Conservation (phyloP, 768 basidiomycete species). For the Phylloporus arenicola region DNA sequence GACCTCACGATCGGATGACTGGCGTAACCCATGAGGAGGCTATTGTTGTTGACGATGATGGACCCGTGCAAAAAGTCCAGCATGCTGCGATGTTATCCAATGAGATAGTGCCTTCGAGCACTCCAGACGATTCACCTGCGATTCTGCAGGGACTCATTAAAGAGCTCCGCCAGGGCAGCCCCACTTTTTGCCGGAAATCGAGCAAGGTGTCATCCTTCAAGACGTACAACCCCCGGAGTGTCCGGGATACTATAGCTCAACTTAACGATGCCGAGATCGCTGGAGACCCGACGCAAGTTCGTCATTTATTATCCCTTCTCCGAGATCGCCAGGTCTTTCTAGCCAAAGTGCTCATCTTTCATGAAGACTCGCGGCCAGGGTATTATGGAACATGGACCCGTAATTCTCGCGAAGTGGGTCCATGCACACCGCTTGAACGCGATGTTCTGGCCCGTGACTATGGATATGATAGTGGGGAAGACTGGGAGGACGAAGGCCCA, state of each 20-base stretch:
- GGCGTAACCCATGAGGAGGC: slow-evolving; percentile 36
- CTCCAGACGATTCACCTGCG: not conserved
- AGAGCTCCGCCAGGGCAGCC: slow-evolving; percentile 29
- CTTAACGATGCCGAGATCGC: slow-evolving; percentile 75
- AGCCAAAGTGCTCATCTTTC: slow-evolving; percentile 80
- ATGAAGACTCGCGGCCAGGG: slow-evolving; percentile 81
- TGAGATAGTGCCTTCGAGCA: not conserved
- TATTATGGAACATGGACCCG: slow-evolving; percentile 95
- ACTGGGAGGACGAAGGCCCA: slow-evolving; percentile 88
- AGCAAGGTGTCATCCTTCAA: slow-evolving; percentile 23
- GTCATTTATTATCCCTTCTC: slow-evolving; percentile 57
- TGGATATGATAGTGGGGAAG: slow-evolving; percentile 88
- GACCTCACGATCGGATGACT: slow-evolving; percentile 17
- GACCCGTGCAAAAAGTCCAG: slow-evolving; percentile 8
- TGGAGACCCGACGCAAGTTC: slow-evolving; percentile 65
- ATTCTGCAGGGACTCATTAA: slow-evolving; percentile 15
- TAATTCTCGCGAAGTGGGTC: slow-evolving; percentile 69
- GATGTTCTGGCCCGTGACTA: slow-evolving; percentile 83
- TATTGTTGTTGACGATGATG: slow-evolving; percentile 54
- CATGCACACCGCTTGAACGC: slow-evolving; percentile 75
- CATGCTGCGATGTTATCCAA: slow-evolving; percentile 7
- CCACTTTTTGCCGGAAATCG: slow-evolving; percentile 17
- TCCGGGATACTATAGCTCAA: slow-evolving; percentile 51
- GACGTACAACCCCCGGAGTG: slow-evolving; percentile 28
- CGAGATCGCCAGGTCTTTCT: slow-evolving; percentile 58